phyloP scores from a whole-genome alignment of 306 rosid genomes.

The Glycine soja region DNA sequence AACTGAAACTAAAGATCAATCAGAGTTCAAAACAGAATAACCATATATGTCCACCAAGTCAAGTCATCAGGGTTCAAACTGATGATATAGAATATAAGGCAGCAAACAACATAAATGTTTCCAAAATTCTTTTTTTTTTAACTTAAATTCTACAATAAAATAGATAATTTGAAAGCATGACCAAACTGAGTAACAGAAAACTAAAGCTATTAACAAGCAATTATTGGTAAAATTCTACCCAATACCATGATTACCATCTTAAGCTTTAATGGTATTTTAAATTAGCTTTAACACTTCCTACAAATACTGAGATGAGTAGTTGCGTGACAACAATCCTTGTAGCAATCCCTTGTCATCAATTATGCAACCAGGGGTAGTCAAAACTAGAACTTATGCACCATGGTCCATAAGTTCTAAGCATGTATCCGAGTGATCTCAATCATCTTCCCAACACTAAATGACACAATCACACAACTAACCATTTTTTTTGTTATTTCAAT shows the following conservation, averaged over 20 bases:
- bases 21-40: constrained; percentile 5
- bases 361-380: background rate
- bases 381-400: constrained; percentile 17
- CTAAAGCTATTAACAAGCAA: constrained; percentile 16
- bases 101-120: background rate
- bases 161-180: background rate
- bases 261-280: constrained; percentile 21
- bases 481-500: background rate
- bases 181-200: background rate
- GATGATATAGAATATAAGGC: constrained; percentile 19
- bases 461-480: constrained; percentile 6
- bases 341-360: constrained; percentile 27
- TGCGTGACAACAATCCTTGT: constrained; percentile 11
- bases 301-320: constrained; percentile 22
- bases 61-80: constrained; percentile 3
- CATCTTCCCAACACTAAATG: constrained; percentile 22
- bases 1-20: constrained; percentile 34
- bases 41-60: background rate
- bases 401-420: background rate
- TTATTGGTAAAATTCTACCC: background rate
- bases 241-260: too few relatives aligned
- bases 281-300: constrained; percentile 30
- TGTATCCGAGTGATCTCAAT: background rate
- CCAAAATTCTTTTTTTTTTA: background rate
- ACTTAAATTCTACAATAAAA: too few relatives aligned